phyloP scores from a whole-genome alignment of 495 filamentous ascomycete genomes.

The Penicillium ochrochloron region DNA sequence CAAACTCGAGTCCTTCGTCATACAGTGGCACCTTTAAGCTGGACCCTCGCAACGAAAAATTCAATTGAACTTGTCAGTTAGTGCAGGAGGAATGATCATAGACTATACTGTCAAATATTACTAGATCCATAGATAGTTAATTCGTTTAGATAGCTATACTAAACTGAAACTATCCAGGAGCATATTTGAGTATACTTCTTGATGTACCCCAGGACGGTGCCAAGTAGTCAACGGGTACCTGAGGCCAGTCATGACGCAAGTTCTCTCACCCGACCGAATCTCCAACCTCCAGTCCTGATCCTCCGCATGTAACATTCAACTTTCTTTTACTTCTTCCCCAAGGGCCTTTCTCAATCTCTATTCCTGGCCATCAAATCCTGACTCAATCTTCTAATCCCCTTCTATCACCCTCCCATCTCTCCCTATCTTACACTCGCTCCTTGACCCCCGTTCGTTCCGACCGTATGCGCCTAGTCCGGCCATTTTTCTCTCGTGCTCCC shows the following conservation, averaged over 20 bases:
- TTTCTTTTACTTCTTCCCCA: neutral
- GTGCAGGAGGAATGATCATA: neutral
- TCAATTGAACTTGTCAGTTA: neutral
- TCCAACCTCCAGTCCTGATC: conserved; percentile 11
- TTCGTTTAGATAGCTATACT: neutral
- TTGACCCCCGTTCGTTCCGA: conserved; percentile 10
- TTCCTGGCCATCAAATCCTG: neutral
- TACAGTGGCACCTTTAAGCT: neutral
- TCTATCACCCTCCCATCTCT: conserved; percentile 4
- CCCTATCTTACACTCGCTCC: conserved; percentile 15
- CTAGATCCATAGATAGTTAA: neutral
- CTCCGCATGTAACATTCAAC: conserved; percentile 16
- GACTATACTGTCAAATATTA: neutral
- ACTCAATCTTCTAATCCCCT: neutral
- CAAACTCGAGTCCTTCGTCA: neutral
- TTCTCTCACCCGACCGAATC: conserved; percentile 18
- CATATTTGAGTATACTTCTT: neutral
- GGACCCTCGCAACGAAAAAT: neutral
- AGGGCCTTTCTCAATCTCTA: conserved; percentile 3
- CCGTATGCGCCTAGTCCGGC: conserved; percentile 3
- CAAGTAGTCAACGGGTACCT: conserved; percentile 8
- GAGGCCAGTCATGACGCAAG: conserved; percentile 43
- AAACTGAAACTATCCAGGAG: neutral
- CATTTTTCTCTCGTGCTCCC: conserved; percentile 1
- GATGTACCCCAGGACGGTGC: neutral